These are phyloP conservation scores for Xylaria sp. DNA, from an alignment of 2,329 filamentous ascomycete species.

Conservation along the genomic window DNA sequence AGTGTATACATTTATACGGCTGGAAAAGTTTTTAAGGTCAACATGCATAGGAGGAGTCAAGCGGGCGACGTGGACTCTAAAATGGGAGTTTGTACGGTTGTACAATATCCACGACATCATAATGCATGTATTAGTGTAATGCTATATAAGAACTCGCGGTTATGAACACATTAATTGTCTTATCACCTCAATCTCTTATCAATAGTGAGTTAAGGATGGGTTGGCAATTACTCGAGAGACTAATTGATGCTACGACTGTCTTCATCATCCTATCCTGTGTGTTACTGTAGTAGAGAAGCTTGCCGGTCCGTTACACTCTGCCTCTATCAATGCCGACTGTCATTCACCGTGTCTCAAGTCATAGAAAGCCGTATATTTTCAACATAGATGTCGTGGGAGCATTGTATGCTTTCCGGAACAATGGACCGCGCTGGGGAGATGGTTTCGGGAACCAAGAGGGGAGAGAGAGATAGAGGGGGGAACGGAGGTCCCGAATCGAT, in stretches of 20 bases:
- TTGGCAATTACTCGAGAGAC: background rate
- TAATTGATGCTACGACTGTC: background rate
- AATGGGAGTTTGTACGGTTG: conserved; percentile 47
- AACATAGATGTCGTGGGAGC: too few relatives aligned
- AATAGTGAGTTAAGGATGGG: background rate
- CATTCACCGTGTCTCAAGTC: background rate
- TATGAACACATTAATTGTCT: conserved; percentile 22
- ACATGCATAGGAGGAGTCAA: conserved; percentile 51
- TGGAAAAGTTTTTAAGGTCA: conserved; percentile 47
- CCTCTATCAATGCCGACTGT: background rate
- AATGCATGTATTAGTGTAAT: conserved; percentile 50
- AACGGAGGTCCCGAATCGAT: too few relatives aligned
- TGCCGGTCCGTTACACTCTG: background rate
- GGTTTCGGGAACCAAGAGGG: too few relatives aligned
- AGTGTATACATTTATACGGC: conserved; percentile 51
- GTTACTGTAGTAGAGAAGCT: background rate
- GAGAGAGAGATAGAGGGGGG: too few relatives aligned
- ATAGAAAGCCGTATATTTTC: background rate
- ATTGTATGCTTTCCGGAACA: too few relatives aligned
- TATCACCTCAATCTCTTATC: background rate
- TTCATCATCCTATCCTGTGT: background rate
- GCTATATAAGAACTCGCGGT: conserved; percentile 42
- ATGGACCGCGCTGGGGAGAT: too few relatives aligned
- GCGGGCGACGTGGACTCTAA: conserved; percentile 44
- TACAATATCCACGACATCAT: conserved; percentile 48